phyloP scores from a whole-genome alignment of 179 eudicot species.

The Nepenthes alata region DNA sequence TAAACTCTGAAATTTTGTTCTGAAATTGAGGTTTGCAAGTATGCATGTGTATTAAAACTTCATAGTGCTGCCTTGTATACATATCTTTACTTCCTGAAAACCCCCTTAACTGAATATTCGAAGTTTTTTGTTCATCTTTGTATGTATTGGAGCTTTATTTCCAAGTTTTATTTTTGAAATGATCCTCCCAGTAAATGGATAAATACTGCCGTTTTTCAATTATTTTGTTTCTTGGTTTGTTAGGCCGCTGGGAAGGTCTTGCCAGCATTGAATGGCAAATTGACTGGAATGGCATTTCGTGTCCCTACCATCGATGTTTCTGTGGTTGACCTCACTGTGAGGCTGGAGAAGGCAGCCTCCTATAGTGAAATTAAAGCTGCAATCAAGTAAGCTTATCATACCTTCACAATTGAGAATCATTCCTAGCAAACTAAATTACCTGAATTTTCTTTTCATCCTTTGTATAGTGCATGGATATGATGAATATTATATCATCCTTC shows the following conservation, averaged over 20 bases:
- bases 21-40: too few species aligned
- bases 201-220: not conserved
- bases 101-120: too few species aligned
- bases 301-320: conserved; percentile 74
- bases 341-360: conserved; percentile 51
- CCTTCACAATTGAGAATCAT: not conserved
- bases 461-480: not conserved
- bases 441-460: not conserved
- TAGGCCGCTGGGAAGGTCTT: conserved; percentile 72
- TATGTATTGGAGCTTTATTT: not conserved
- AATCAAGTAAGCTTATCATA: conserved; percentile 34
- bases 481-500: too few species aligned
- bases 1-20: too few species aligned
- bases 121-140: not conserved
- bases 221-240: not conserved
- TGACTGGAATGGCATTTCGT: conserved; percentile 70
- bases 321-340: conserved; percentile 66
- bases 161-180: too few species aligned
- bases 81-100: too few species aligned
- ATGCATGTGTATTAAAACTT: too few species aligned
- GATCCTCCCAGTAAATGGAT: not conserved
- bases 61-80: too few species aligned
- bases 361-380: conserved; percentile 57
- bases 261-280: conserved; percentile 51
- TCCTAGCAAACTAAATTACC: not conserved